Evolutionary conservation across 345 rosid species (phyloP).

Genomic region (Clarkia xantiana): DNA sequence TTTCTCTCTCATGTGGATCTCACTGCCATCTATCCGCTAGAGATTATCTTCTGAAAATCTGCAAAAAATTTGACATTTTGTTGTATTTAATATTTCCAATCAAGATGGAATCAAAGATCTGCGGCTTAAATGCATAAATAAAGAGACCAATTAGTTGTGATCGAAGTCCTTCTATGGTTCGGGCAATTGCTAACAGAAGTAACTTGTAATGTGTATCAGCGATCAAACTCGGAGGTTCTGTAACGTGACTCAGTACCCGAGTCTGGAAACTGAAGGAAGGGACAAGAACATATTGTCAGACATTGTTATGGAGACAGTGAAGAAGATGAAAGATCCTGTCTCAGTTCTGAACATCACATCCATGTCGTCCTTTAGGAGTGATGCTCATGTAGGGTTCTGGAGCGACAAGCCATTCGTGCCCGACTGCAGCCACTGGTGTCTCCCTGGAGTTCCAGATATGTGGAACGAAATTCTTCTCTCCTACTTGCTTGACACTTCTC

Average conservation of each 20-base stretch:
- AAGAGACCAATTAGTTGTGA: too few species aligned
- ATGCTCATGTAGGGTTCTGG: constrained; percentile 80
- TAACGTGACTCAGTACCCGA: constrained; percentile 51
- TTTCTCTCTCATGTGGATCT: too few species aligned
- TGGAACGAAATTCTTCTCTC: constrained; percentile 79
- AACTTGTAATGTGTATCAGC: constrained; percentile 16
- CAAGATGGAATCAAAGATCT: too few species aligned
- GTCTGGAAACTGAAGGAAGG: constrained; percentile 35
- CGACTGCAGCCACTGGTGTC: constrained; percentile 95
- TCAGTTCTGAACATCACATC: constrained; percentile 53
- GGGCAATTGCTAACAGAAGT: not conserved
- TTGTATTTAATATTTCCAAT: too few species aligned
- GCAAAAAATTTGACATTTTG: too few species aligned
- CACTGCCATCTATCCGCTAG: too few species aligned
- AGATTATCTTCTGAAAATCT: too few species aligned
- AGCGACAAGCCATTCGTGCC: constrained; percentile 48
- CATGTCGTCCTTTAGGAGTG: constrained; percentile 67
- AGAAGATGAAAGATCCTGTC: constrained; percentile 48
- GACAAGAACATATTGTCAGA: constrained; percentile 45
- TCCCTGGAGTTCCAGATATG: constrained; percentile 78
- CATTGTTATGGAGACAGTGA: constrained; percentile 29
- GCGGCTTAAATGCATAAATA: too few species aligned
- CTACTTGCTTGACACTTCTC: constrained; percentile 13
- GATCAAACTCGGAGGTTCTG: constrained; percentile 38
- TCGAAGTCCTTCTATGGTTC: not conserved